Evolutionary conservation across 2,329 filamentous ascomycete genomes (phyloP).

Genomic region (Exophiala sideris): DNA sequence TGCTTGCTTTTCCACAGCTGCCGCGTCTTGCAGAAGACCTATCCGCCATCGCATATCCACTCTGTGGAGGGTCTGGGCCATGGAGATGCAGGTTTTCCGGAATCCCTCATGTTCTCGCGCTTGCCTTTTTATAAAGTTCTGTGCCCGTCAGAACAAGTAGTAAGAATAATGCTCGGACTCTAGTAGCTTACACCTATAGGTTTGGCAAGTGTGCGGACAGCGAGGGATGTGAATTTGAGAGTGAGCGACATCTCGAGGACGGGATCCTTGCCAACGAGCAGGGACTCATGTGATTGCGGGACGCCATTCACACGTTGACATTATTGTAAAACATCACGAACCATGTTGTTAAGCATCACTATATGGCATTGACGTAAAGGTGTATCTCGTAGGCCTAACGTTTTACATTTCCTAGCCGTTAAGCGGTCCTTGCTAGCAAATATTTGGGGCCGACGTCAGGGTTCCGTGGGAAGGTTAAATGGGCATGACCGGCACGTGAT

Average conservation of each 20-base stretch:
- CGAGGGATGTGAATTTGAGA: conserved; percentile 63
- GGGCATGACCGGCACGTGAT: neutral
- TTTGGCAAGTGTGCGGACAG: conserved; percentile 64
- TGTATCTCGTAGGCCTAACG: neutral
- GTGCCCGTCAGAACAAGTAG: conserved; percentile 12
- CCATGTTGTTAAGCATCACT: neutral
- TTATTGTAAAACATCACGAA: neutral
- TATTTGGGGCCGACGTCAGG: neutral
- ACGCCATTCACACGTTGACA: neutral
- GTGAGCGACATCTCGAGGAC: conserved; percentile 43
- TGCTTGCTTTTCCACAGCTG: conserved; percentile 46
- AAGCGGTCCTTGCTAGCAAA: neutral
- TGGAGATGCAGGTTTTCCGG: conserved; percentile 57
- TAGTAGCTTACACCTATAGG: conserved; percentile 58
- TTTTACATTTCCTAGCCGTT: neutral
- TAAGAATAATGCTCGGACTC: neutral
- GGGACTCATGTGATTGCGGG: neutral
- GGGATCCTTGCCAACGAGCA: neutral
- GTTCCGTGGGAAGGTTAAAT: neutral
- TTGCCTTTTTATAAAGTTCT: conserved; percentile 67
- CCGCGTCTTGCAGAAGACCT: conserved; percentile 61
- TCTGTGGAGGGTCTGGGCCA: conserved; percentile 63
- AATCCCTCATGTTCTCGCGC: conserved; percentile 67
- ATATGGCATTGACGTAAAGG: neutral
- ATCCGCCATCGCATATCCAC: conserved; percentile 67